Conservation (phyloP, 805 yeast genomes). For the Candida awuae region DNA sequence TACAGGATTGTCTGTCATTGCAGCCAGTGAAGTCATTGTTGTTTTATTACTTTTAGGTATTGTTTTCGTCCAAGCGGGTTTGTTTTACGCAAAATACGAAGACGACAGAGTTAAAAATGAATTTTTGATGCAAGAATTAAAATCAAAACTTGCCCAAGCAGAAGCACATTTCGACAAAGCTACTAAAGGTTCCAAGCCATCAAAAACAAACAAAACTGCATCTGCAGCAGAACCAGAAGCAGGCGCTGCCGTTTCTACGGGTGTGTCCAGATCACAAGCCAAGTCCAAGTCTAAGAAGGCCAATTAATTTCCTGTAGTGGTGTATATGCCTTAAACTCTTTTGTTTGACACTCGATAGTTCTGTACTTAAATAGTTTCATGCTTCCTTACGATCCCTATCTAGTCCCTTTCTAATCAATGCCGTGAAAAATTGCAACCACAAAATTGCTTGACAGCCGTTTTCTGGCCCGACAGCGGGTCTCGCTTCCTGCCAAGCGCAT, state of each 20-base stretch:
- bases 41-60: conserved; percentile 68
- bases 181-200: neutral
- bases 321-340: neutral
- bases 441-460: too few relatives aligned
- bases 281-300: neutral
- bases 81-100: conserved; percentile 60
- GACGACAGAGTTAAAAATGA: conserved; percentile 22
- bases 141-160: conserved; percentile 14
- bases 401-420: too few relatives aligned
- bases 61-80: conserved; percentile 77
- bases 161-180: conserved; percentile 3
- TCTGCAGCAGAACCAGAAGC: too few relatives aligned
- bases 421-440: too few relatives aligned
- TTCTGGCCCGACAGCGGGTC: too few relatives aligned
- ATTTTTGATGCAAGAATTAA: conserved; percentile 22
- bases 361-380: too few relatives aligned
- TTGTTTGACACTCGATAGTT: too few relatives aligned
- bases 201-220: too few relatives aligned
- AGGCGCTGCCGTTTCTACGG: conserved; percentile 12
- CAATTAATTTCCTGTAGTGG: neutral
- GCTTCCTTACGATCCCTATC: too few relatives aligned
- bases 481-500: too few relatives aligned
- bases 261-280: neutral
- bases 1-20: conserved; percentile 86
- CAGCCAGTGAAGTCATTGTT: conserved; percentile 77